A percentile compares a stretch with the other conserved stretches of the same genome.
These are phyloP conservation scores for Xylaria sp. DNA, from an alignment of 2,329 filamentous ascomycete genomes.

Conservation along the genomic window DNA sequence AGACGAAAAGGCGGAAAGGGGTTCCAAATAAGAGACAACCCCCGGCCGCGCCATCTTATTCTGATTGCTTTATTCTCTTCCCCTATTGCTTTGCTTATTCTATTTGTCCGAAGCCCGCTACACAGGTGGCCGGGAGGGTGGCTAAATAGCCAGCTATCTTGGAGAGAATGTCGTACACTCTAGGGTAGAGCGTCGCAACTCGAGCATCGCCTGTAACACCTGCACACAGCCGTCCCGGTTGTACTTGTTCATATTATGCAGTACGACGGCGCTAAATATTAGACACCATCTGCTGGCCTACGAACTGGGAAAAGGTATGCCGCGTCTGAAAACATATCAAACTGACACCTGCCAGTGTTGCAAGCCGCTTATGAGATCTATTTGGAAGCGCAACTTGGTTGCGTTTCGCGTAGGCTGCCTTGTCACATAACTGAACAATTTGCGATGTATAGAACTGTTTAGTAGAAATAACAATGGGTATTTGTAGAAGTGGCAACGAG, in stretches of 20 bases:
- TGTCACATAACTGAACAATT: not conserved
- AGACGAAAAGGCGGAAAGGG: not conserved
- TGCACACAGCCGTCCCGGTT: conserved; percentile 41
- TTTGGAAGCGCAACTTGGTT: not conserved
- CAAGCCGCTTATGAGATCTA: not conserved
- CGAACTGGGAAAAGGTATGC: conserved; percentile 20
- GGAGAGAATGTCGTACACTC: conserved; percentile 30
- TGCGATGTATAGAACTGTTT: not conserved
- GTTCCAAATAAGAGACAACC: not conserved
- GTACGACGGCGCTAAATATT: conserved; percentile 34
- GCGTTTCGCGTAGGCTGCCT: not conserved
- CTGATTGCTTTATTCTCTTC: conserved; percentile 1
- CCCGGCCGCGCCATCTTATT: not conserved
- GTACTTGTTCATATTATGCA: conserved; percentile 33
- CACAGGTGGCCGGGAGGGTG: not conserved
- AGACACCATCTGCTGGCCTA: conserved; percentile 34
- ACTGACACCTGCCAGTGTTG: not conserved
- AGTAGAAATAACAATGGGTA: not conserved
- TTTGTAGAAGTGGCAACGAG: not conserved
- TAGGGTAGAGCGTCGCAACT: conserved; percentile 27
- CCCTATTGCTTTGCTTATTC: not conserved
- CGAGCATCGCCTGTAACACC: conserved; percentile 37
- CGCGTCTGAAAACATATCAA: conserved; percentile 6
- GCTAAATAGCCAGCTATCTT: not conserved
- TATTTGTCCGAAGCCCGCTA: not conserved